Evolutionary conservation across 75 land plant species (phyloP).

Genomic region (Sequoia sempervirens): DNA sequence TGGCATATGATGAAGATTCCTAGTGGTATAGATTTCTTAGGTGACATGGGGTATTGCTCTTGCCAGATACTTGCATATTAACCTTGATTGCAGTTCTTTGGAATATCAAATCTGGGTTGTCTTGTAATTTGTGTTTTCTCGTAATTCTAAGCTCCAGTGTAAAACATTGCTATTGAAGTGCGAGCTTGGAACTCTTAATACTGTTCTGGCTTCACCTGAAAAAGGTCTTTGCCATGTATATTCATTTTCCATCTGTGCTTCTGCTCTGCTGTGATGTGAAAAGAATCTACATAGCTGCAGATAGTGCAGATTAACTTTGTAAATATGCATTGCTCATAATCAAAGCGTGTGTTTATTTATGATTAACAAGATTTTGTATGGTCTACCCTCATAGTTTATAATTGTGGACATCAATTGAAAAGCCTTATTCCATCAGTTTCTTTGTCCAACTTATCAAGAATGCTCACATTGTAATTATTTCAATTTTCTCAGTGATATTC

Average conservation of each 20-base stretch:
- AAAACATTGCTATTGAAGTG: background rate
- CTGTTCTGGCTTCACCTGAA: background rate
- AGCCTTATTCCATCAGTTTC: background rate
- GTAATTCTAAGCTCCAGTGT: background rate
- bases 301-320: background rate
- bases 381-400: background rate
- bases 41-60: constrained; percentile 26
- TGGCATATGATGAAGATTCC: constrained; percentile 32
- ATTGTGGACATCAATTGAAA: background rate
- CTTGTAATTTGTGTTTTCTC: background rate
- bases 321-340: background rate
- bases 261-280: background rate
- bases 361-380: background rate
- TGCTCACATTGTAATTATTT: background rate
- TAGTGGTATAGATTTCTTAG: constrained; percentile 22
- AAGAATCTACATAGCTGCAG: background rate
- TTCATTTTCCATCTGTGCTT: background rate
- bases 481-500: background rate
- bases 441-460: too few species aligned
- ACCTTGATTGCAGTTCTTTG: background rate
- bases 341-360: background rate
- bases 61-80: constrained; percentile 20
- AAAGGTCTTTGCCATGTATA: background rate
- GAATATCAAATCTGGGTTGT: background rate
- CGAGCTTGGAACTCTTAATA: background rate